phyloP scores from a whole-genome alignment of 2,329 filamentous ascomycete species.

The Arthrobotrys pseudoclavata region DNA sequence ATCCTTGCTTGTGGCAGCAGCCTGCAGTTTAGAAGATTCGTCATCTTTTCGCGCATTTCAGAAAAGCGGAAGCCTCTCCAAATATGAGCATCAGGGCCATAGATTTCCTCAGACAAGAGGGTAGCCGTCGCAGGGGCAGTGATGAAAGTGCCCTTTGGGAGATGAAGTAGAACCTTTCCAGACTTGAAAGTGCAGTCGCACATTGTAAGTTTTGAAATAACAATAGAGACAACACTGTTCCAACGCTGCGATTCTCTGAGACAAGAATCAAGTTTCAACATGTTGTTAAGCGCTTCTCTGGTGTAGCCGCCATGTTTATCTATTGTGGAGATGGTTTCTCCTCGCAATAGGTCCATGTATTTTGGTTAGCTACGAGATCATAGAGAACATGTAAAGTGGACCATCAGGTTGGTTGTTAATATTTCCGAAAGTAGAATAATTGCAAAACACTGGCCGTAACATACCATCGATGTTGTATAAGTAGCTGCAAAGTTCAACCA shows the following conservation, averaged over 20 bases:
- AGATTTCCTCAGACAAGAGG: conserved; percentile 64
- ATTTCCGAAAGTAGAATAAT: neutral
- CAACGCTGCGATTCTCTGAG: conserved; percentile 68
- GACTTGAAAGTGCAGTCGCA: conserved; percentile 22
- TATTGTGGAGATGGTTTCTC: conserved; percentile 65
- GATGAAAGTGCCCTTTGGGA: conserved; percentile 58
- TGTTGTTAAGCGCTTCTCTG: conserved; percentile 65
- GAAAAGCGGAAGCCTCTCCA: conserved; percentile 68
- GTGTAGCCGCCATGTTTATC: conserved; percentile 64
- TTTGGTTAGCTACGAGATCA: conserved; percentile 65
- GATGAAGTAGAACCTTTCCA: conserved; percentile 11
- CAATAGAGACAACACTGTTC: conserved; percentile 66
- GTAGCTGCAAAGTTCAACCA: conserved; percentile 60
- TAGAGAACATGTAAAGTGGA: conserved; percentile 66
- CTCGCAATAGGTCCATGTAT: conserved; percentile 64
- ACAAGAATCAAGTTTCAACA: conserved; percentile 67
- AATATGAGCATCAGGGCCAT: conserved; percentile 65
- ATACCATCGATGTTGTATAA: conserved; percentile 60
- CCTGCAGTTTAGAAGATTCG: conserved; percentile 58
- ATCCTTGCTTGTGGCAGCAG: conserved; percentile 64
- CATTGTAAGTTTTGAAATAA: conserved; percentile 1
- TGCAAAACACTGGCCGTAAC: neutral
- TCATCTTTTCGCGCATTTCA: conserved; percentile 64
- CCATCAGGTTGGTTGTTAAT: neutral
- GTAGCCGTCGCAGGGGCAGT: conserved; percentile 61